A percentile compares a stretch with the other conserved stretches of the same genome.
Conservation (phyloP, 148 eudicot genomes). For the Diospyros lotus region DNA sequence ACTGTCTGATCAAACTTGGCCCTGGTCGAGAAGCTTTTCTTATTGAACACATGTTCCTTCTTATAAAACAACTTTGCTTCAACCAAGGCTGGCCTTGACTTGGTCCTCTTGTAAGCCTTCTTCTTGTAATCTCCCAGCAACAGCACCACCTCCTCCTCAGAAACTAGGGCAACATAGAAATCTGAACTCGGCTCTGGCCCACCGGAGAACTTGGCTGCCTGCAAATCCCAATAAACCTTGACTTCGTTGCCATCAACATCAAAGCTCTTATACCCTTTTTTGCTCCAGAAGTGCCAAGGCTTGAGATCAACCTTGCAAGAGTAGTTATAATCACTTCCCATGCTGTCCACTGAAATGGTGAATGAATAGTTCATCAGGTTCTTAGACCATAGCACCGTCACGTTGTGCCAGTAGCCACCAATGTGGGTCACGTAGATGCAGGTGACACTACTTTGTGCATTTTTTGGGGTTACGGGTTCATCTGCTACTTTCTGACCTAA, state of each 20-base stretch:
- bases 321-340: slow-evolving; percentile 29
- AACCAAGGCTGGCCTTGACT: slow-evolving; percentile 54
- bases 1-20: slow-evolving; percentile 36
- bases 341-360: slow-evolving; percentile 50
- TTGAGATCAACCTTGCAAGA: slow-evolving; percentile 83
- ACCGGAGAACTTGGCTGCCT: slow-evolving; percentile 62
- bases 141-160: slow-evolving; percentile 73
- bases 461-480: slow-evolving; percentile 40
- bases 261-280: slow-evolving; percentile 66
- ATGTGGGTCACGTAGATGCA: slow-evolving; percentile 55
- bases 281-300: slow-evolving; percentile 94
- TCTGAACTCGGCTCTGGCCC: slow-evolving; percentile 75
- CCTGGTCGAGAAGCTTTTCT: slow-evolving; percentile 44
- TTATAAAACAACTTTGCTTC: slow-evolving; percentile 56
- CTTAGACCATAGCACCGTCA: slow-evolving; percentile 61
- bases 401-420: slow-evolving; percentile 77
- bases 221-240: slow-evolving; percentile 79
- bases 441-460: slow-evolving; percentile 45
- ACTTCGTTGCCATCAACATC: slow-evolving; percentile 53
- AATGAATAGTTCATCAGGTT: slow-evolving; percentile 57
- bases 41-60: slow-evolving; percentile 56
- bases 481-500: slow-evolving; percentile 24
- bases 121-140: slow-evolving; percentile 66
- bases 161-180: slow-evolving; percentile 66
- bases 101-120: slow-evolving; percentile 73